phyloP scores from a whole-genome alignment of 805 yeast species.

The Cyberlindnera euphorbiae region DNA sequence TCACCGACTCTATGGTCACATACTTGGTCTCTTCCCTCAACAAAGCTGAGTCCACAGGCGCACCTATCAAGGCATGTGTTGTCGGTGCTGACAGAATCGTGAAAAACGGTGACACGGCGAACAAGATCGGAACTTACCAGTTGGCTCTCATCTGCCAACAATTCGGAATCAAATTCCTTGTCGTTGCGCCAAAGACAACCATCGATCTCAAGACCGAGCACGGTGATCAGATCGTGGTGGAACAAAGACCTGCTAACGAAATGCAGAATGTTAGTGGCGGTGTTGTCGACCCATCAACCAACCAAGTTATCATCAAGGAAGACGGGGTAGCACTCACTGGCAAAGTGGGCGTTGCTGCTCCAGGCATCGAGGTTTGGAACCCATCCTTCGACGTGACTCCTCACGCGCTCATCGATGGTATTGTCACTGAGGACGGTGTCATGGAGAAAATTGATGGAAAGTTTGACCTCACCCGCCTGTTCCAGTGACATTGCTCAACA shows the following conservation, averaged over 20 bases:
- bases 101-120: constrained; percentile 91
- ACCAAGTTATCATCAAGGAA: constrained; percentile 24
- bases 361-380: constrained; percentile 85
- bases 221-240: constrained; percentile 79
- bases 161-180: constrained; percentile 72
- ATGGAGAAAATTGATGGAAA: constrained; percentile 49
- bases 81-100: constrained; percentile 92
- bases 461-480: constrained; percentile 37
- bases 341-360: constrained; percentile 79
- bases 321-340: constrained; percentile 32
- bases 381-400: constrained; percentile 97
- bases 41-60: constrained; percentile 22
- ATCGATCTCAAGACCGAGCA: constrained; percentile 61
- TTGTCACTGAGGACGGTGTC: constrained; percentile 76
- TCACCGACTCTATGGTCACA: constrained; percentile 90
- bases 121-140: constrained; percentile 94
- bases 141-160: constrained; percentile 67
- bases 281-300: constrained; percentile 32
- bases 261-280: constrained; percentile 74
- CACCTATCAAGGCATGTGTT: constrained; percentile 82
- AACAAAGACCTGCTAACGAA: constrained; percentile 80
- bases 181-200: constrained; percentile 94
- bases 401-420: constrained; percentile 73
- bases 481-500: constrained; percentile 3
- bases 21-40: constrained; percentile 51